Conservation (phyloP, 2,329 filamentous ascomycete species). For the Daldinia eschscholtzii region DNA sequence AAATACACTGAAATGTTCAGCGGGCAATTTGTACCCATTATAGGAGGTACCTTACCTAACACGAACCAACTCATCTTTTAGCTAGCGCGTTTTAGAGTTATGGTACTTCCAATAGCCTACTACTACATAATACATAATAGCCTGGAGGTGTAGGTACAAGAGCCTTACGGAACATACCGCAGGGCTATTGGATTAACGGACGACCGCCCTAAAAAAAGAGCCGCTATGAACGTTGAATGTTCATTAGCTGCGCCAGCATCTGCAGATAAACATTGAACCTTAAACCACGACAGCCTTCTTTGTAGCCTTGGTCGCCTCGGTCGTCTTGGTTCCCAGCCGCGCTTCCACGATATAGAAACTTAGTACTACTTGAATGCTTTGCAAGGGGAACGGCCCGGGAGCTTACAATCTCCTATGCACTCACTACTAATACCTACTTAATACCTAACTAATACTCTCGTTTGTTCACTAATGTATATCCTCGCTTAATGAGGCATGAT, state of each 20-base stretch:
- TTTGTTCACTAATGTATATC: constrained; percentile 19
- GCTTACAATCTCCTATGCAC: neutral
- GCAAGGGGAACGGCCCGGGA: constrained; percentile 1
- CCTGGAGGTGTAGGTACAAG: neutral
- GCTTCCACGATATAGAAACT: constrained; percentile 3
- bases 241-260: constrained; percentile 1
- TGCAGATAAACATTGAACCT: neutral
- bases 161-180: constrained; percentile 2
- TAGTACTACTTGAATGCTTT: constrained; percentile 1
- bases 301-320: neutral
- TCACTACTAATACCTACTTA: neutral
- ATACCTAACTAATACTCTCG: neutral
- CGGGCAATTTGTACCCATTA: neutral
- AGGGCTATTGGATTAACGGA: neutral
- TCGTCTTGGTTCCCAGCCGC: neutral
- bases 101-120: neutral
- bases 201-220: constrained; percentile 1
- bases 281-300: neutral
- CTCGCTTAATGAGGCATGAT: constrained; percentile 40
- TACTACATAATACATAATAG: no score
- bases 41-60: neutral
- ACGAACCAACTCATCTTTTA: neutral
- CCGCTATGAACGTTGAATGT: constrained; percentile 5
- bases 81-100: constrained; percentile 5
- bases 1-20: neutral